Evolutionary conservation across 305 asterid species (phyloP).

Genomic region (Solanum aculeatissimum): DNA sequence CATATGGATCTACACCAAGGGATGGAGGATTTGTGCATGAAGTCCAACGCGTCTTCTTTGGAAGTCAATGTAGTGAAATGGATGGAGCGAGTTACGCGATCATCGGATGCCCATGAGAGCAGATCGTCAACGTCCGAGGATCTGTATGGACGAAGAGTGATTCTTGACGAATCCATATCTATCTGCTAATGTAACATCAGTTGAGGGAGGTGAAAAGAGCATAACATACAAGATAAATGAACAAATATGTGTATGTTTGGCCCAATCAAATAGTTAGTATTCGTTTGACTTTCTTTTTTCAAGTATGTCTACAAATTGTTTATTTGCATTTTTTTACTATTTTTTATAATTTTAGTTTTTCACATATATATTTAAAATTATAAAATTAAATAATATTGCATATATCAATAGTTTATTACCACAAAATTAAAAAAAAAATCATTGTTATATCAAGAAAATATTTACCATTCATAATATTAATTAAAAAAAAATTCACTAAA

Average conservation of each 20-base stretch:
- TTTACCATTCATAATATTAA: too few relatives aligned
- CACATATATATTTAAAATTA: too few relatives aligned
- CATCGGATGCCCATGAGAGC: conserved; percentile 33
- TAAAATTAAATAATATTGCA: too few relatives aligned
- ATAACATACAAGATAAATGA: neutral
- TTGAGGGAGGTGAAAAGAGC: neutral
- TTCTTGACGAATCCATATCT: conserved; percentile 3
- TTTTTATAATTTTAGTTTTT: too few relatives aligned
- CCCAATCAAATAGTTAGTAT: neutral
- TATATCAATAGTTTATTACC: too few relatives aligned
- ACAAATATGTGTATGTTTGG: neutral
- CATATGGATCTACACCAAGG: conserved; percentile 46
- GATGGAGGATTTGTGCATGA: conserved; percentile 27
- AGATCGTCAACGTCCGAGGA: conserved; percentile 17
- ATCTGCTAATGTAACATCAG: neutral
- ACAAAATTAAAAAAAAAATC: too few relatives aligned
- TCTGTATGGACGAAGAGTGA: conserved; percentile 10
- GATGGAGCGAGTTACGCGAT: conserved; percentile 19
- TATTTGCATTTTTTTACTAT: too few relatives aligned
- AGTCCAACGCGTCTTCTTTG: conserved; percentile 28
- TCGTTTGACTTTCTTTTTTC: too few relatives aligned
- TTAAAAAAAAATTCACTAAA: too few relatives aligned
- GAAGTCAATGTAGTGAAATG: conserved; percentile 24
- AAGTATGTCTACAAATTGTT: too few relatives aligned
- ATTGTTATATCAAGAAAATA: too few relatives aligned